Percentiles rank a stretch among this genome's conserved stretches.
phyloP scores from a whole-genome alignment of 148 eudicot genomes.

The Rhododendron ovatum region DNA sequence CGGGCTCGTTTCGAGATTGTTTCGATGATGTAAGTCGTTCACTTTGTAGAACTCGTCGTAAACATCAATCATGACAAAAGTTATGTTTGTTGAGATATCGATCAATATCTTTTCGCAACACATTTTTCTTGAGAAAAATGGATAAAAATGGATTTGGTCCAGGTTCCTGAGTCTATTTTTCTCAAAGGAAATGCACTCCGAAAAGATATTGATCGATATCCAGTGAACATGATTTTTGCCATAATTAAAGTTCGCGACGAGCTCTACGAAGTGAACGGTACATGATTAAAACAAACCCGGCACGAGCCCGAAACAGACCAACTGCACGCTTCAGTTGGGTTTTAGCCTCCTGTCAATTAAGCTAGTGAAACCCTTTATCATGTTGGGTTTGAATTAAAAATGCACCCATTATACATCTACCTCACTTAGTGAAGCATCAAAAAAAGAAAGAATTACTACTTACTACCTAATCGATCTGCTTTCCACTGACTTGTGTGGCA shows the following conservation, averaged over 20 bases:
- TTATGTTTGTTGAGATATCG: too few species aligned
- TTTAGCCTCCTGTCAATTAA: not conserved
- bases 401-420: not conserved
- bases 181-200: not conserved
- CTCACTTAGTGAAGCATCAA: not conserved
- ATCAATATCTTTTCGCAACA: not conserved
- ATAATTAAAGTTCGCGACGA: not conserved
- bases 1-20: not conserved
- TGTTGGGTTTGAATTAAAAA: not conserved
- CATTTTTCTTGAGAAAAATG: not conserved
- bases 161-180: not conserved
- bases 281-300: not conserved
- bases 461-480: not conserved
- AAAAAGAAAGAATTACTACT: not conserved
- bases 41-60: not conserved
- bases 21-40: not conserved
- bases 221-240: not conserved
- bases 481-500: not conserved
- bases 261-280: not conserved
- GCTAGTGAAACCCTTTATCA: not conserved
- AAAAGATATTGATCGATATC: not conserved
- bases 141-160: too few species aligned
- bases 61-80: not conserved
- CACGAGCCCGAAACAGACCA: not conserved
- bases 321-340: not conserved